Conservation (phyloP, 176 grass and related monocot genomes). For the Guadua angustifolia region DNA sequence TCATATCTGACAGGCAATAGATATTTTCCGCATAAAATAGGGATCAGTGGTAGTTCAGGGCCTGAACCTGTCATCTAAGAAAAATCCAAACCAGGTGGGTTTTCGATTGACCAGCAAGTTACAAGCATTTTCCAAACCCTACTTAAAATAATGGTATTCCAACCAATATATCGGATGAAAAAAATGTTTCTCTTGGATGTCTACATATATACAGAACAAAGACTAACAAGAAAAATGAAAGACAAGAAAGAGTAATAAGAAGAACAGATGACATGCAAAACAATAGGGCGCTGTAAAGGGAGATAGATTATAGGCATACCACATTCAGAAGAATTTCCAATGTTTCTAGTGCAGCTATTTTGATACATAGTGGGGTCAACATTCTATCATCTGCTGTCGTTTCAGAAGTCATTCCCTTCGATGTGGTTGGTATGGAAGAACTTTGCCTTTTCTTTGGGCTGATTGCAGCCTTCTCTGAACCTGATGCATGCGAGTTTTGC, state of each 20-base stretch:
- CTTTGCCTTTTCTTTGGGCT: conserved; percentile 55
- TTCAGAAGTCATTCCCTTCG: conserved; percentile 36
- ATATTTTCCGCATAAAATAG: neutral
- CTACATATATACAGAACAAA: neutral
- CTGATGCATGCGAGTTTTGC: conserved; percentile 39
- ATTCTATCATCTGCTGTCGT: conserved; percentile 38
- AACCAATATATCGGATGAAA: conserved; percentile 17
- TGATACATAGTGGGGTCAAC: conserved; percentile 57
- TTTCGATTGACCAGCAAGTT: neutral
- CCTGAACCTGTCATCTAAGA: neutral
- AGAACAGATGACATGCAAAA: neutral
- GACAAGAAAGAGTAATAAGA: neutral
- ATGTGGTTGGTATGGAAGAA: conserved; percentile 37
- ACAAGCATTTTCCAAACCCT: neutral
- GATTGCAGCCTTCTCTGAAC: conserved; percentile 40
- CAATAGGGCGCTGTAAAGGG: neutral
- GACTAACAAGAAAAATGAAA: too few relatives aligned
- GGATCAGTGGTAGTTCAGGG: neutral
- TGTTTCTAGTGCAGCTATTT: conserved; percentile 77
- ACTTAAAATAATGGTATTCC: neutral
- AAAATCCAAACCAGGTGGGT: neutral
- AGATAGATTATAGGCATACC: conserved; percentile 54
- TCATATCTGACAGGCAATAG: neutral
- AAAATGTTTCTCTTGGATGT: neutral
- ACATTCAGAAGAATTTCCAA: conserved; percentile 82